phyloP scores from a whole-genome alignment of 129 eudicot species.

The Centella asiatica region DNA sequence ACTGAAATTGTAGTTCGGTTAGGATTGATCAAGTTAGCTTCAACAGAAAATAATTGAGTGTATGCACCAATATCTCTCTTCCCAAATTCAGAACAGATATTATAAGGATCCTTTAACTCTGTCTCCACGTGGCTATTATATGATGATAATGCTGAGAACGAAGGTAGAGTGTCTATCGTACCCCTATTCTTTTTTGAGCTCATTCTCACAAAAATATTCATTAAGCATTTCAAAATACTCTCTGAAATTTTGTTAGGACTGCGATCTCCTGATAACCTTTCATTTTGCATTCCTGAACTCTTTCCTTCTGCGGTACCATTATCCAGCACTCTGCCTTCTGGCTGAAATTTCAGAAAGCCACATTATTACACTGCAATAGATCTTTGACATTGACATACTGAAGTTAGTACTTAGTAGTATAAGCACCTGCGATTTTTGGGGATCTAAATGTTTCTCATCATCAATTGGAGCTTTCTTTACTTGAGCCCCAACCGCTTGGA shows the following conservation, averaged over 20 bases:
- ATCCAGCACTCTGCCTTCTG: slow-evolving; percentile 34
- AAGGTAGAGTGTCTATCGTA: slow-evolving; percentile 42
- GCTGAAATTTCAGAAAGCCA: slow-evolving; percentile 31
- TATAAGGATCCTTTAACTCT: slow-evolving; percentile 73
- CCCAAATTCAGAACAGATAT: slow-evolving; percentile 47
- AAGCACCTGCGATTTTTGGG: slow-evolving; percentile 46
- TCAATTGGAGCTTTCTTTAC: slow-evolving; percentile 35
- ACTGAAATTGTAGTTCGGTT: slow-evolving; percentile 38
- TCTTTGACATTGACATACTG: neutral
- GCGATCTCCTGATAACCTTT: slow-evolving; percentile 29
- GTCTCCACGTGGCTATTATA: slow-evolving; percentile 22
- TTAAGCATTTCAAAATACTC: slow-evolving; percentile 54
- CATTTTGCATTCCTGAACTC: slow-evolving; percentile 28
- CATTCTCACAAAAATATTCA: slow-evolving; percentile 61
- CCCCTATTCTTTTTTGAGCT: slow-evolving; percentile 30
- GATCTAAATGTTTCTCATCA: slow-evolving; percentile 31
- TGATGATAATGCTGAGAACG: slow-evolving; percentile 24
- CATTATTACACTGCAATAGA: slow-evolving; percentile 1
- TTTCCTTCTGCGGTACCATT: slow-evolving; percentile 30
- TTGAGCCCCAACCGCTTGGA: slow-evolving; percentile 23
- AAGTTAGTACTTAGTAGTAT: neutral
- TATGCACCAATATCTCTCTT: slow-evolving; percentile 70
- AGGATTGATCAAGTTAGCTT: slow-evolving; percentile 44
- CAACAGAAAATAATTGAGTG: slow-evolving; percentile 45
- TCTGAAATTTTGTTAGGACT: slow-evolving; percentile 65